A percentile compares a stretch with the other conserved stretches of the same genome.
Evolutionary conservation across 2,329 filamentous ascomycete species (phyloP).

Genomic region (Xylariaceae sp.): DNA sequence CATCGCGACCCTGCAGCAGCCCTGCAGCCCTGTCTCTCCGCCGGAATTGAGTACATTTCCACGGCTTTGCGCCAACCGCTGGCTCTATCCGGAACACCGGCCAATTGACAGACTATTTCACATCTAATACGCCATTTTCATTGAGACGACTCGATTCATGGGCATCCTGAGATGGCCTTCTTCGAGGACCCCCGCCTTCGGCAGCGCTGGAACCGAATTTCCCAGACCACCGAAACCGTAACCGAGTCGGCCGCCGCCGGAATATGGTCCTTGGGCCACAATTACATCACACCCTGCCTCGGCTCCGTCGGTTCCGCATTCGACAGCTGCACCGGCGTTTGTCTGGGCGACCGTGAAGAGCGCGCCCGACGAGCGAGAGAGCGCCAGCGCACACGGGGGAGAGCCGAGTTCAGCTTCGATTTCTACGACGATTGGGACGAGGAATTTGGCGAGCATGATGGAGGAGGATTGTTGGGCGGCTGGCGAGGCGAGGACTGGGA

Average conservation of each 20-base stretch:
- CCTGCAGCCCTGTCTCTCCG: no score
- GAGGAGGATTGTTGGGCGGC: constrained; percentile 60
- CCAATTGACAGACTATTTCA: no score
- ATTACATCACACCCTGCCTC: constrained; percentile 80
- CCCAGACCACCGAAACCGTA: constrained; percentile 82
- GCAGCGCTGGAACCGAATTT: constrained; percentile 89
- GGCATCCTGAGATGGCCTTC: constrained; percentile 46
- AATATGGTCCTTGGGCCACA: constrained; percentile 83
- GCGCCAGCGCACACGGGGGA: constrained; percentile 53
- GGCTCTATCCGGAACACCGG: no score
- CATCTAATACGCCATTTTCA: no score
- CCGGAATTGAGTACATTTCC: no score
- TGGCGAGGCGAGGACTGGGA: constrained; percentile 87
- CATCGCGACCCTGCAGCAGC: no score
- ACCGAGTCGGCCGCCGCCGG: constrained; percentile 89
- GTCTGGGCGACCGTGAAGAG: constrained; percentile 69
- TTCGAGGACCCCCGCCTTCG: constrained; percentile 82
- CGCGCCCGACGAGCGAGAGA: constrained; percentile 65
- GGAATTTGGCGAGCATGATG: constrained; percentile 40
- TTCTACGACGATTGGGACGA: constrained; percentile 98
- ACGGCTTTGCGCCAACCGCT: no score
- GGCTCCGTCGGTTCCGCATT: constrained; percentile 62
- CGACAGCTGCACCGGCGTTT: constrained; percentile 68
- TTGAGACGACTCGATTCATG: no score
- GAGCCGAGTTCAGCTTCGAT: constrained; percentile 84